Base-by-base conservation (phyloP, 345 rosid genomes). In the Ailanthus altissimus region DNA sequence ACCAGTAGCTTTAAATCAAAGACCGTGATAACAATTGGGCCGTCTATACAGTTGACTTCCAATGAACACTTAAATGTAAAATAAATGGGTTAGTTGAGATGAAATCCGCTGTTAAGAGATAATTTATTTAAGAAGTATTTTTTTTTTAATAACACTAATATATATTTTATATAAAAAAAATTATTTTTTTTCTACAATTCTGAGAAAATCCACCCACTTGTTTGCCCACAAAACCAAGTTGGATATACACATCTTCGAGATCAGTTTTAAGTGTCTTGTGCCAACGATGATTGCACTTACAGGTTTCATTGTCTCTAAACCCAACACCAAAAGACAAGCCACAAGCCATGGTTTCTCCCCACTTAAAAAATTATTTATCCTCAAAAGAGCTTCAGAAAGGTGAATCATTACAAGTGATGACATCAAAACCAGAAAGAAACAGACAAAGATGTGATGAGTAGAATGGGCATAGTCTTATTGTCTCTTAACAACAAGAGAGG, bases 21-120 rank as follows among this genome's bases (percentile, higher is more conserved):
- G 38, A 32, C 40, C 9, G 23, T 47, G 76, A 60, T 46, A 56
- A 45, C 25, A 12, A 67, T 63, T 49, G 75, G 77, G 18, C 70
- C 69, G 80, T 59, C 47, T 36, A 2, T 73, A 51, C 43, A 20
- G 83, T 86, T 80, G 83, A 84, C 87, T 74, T 57, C 26, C 6
- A 32, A 10, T 26, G 28, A 49, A 43, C 46, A 72, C 10, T 63
- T 75, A 23, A n/a, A 66, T 62, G 18, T n/a, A 14, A 45, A 56
- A 61, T 61, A 50, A 67, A 73, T 51, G 51, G 76, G 50, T 79
- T 54, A 1, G 82, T 58, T 83, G 78, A 68, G 77, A 74, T 42
- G 74, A 42, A 73, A 68, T n/a, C n/a, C n/a, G n/a, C n/a, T n/a
- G n/a, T n/a, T n/a, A n/a, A n/a, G n/a, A n/a, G n/a, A n/a, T n/a